Conservation (phyloP, 768 basidiomycete genomes). For the Leccinum arenicola region DNA sequence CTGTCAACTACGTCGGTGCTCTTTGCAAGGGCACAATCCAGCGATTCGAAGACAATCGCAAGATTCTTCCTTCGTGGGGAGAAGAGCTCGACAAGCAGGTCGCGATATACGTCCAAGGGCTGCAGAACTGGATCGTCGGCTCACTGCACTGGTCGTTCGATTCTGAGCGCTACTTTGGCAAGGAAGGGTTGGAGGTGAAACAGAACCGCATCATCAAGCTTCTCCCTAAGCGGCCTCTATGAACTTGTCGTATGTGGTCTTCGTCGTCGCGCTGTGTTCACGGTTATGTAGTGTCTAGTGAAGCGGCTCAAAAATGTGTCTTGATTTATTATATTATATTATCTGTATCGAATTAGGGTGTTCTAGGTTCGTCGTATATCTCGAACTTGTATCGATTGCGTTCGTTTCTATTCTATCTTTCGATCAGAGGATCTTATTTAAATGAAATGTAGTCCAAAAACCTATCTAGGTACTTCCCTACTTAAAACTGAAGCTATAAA, state of each 20-base stretch:
- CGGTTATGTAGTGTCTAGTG: not conserved
- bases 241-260: constrained; percentile 2
- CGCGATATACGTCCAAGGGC: constrained; percentile 53
- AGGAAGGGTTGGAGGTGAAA: constrained; percentile 53
- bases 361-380: constrained; percentile 1
- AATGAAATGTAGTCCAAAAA: not conserved
- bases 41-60: constrained; percentile 46
- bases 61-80: constrained; percentile 59
- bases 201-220: constrained; percentile 50
- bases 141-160: constrained; percentile 73
- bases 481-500: not conserved
- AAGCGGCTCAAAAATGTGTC: not conserved
- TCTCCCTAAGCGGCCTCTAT: constrained; percentile 36
- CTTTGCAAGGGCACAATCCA: constrained; percentile 56
- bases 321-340: constrained; percentile 3
- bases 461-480: constrained; percentile 1
- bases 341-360: constrained; percentile 7
- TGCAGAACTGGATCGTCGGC: constrained; percentile 72
- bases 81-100: constrained; percentile 59
- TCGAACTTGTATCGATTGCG: not conserved
- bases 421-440: constrained; percentile 6
- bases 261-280: not conserved
- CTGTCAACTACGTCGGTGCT: constrained; percentile 62
- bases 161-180: constrained; percentile 67
- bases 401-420: constrained; percentile 14